These are phyloP conservation scores for Fusarium sp. DNA, from an alignment of 2,329 filamentous ascomycete species.

Conservation along the genomic window DNA sequence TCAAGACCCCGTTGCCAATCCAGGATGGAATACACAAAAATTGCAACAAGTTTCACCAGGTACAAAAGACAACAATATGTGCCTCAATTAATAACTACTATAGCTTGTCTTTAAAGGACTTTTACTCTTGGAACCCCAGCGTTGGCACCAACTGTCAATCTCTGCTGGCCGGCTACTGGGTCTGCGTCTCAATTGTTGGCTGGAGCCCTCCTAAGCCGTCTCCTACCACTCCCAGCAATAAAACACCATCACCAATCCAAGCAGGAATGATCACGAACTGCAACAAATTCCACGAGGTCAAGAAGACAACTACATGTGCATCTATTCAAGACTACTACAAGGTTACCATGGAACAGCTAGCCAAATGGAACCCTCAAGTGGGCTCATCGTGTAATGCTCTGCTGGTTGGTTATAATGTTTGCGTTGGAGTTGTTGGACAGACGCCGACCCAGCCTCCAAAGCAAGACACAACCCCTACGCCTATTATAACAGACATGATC, in stretches of 20 bases:
- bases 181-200: neutral
- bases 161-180: neutral
- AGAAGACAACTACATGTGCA: neutral
- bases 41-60: constrained; percentile 1
- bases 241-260: neutral
- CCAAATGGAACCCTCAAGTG: neutral
- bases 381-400: neutral
- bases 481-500: neutral
- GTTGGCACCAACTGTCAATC: neutral
- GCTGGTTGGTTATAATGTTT: neutral
- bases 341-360: neutral
- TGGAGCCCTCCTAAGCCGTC: neutral
- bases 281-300: neutral
- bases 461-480: neutral
- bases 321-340: neutral
- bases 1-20: neutral
- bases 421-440: neutral
- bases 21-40: neutral
- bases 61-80: neutral
- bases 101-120: too few relatives aligned
- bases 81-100: neutral
- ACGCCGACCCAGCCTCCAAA: neutral
- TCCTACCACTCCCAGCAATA: neutral
- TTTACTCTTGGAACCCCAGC: neutral
- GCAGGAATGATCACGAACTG: neutral